Evolutionary conservation across 1,139 yeast genomes (phyloP).

Genomic region (Geotrichum fermentans): DNA sequence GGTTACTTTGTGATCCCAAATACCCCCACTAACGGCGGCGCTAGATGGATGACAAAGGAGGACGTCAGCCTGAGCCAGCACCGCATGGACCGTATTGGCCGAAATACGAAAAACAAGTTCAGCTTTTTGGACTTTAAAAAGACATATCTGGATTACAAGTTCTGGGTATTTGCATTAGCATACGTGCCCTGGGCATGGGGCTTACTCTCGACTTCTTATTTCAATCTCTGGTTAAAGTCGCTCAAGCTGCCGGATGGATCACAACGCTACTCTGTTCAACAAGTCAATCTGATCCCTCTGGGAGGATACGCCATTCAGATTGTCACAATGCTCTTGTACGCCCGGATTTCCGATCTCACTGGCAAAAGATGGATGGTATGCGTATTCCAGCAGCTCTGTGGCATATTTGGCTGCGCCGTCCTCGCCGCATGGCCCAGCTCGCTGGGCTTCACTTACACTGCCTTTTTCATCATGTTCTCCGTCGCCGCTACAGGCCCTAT

Average conservation of each 20-base stretch:
- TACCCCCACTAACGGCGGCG: slow-evolving; percentile 60
- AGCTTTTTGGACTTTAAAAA: background rate
- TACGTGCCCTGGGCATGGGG: slow-evolving; percentile 10
- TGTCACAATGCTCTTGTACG: slow-evolving; percentile 9
- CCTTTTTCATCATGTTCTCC: slow-evolving; percentile 4
- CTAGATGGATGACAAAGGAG: slow-evolving; percentile 32
- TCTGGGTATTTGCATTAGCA: slow-evolving; percentile 12
- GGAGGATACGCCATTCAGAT: slow-evolving; percentile 11
- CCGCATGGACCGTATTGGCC: slow-evolving; percentile 26
- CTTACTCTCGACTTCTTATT: slow-evolving; percentile 2
- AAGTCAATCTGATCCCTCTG: slow-evolving; percentile 7
- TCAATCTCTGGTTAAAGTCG: slow-evolving; percentile 8
- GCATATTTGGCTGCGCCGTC: slow-evolving; percentile 2
- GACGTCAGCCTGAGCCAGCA: slow-evolving; percentile 31
- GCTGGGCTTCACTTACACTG: background rate
- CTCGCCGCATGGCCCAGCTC: slow-evolving; percentile 8
- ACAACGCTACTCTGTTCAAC: slow-evolving; percentile 4
- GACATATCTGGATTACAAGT: background rate
- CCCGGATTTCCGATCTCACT: slow-evolving; percentile 7
- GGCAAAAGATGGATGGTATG: slow-evolving; percentile 6
- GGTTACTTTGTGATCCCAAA: slow-evolving; percentile 50
- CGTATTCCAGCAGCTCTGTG: slow-evolving; percentile 7
- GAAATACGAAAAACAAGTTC: background rate
- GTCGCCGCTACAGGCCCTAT: slow-evolving; percentile 4
- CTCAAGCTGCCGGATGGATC: slow-evolving; percentile 3